phyloP scores from a whole-genome alignment of 75 land plant genomes.

The Pinus tabuliformis region DNA sequence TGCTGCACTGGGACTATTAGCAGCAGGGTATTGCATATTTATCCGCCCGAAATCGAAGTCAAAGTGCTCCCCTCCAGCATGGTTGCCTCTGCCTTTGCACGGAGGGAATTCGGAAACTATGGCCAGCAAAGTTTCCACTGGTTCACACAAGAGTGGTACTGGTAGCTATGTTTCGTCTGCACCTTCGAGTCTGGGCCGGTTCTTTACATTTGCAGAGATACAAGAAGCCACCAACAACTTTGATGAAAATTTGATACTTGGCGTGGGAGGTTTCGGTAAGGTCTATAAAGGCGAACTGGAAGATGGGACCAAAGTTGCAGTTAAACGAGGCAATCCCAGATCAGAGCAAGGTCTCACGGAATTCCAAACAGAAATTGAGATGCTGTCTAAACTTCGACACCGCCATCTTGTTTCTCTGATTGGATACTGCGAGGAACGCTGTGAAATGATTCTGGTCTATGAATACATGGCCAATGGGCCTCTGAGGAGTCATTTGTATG shows the following conservation, averaged over 20 bases:
- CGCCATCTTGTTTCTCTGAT: slow-evolving; percentile 80
- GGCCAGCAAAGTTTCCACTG: slow-evolving; percentile 28
- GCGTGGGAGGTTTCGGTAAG: slow-evolving; percentile 90
- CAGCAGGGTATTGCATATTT: slow-evolving; percentile 46
- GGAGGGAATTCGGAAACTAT: slow-evolving; percentile 30
- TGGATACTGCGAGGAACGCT: slow-evolving; percentile 81
- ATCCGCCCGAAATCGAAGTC: slow-evolving; percentile 24
- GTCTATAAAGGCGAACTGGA: slow-evolving; percentile 63
- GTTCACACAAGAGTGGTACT: slow-evolving; percentile 32
- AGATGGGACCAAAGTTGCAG: slow-evolving; percentile 74
- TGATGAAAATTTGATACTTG: slow-evolving; percentile 57
- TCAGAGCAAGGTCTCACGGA: slow-evolving; percentile 74
- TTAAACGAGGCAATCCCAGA: slow-evolving; percentile 64
- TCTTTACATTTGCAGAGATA: slow-evolving; percentile 68
- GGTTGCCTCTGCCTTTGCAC: slow-evolving; percentile 54
- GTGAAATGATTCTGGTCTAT: slow-evolving; percentile 85
- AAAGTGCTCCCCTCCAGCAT: slow-evolving; percentile 38
- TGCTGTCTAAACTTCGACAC: slow-evolving; percentile 87
- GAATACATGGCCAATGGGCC: slow-evolving; percentile 94
- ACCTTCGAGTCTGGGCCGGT: slow-evolving; percentile 39
- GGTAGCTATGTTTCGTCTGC: slow-evolving; percentile 47
- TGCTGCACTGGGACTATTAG: slow-evolving; percentile 33
- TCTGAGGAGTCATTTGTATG: slow-evolving; percentile 84
- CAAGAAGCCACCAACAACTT: slow-evolving; percentile 71
- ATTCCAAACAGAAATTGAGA: slow-evolving; percentile 79